phyloP scores from a whole-genome alignment of 768 basidiomycete species.

The Calocera cornea region DNA sequence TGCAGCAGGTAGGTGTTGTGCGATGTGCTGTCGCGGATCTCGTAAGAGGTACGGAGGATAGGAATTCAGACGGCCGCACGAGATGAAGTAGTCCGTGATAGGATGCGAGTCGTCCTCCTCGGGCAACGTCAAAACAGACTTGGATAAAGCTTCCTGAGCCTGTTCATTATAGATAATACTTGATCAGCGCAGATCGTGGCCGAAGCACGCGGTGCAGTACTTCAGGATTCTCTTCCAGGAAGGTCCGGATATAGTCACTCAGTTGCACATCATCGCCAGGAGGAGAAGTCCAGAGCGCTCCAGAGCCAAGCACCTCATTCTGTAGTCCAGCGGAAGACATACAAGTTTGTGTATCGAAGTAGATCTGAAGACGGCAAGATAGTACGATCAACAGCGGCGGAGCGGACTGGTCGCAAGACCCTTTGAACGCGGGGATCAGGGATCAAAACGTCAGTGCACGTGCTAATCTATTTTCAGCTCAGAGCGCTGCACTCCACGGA shows the following conservation, averaged over 20 bases:
- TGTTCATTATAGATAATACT: background rate
- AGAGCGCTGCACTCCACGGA: too few species aligned
- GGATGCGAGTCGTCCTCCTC: slow-evolving; percentile 34
- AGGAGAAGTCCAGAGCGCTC: background rate
- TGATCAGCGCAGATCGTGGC: background rate
- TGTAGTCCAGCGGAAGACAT: background rate
- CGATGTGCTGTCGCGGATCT: slow-evolving; percentile 32
- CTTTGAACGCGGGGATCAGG: too few species aligned
- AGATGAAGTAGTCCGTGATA: slow-evolving; percentile 44
- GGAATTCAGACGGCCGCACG: slow-evolving; percentile 16
- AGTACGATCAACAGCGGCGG: too few species aligned
- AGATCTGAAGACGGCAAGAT: too few species aligned
- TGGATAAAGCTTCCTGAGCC: background rate
- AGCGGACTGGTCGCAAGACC: too few species aligned
- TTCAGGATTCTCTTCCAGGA: background rate
- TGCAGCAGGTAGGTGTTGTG: slow-evolving; percentile 55
- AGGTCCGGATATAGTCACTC: background rate
- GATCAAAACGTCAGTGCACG: too few species aligned
- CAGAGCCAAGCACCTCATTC: background rate
- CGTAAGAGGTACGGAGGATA: background rate
- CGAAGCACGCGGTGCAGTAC: background rate
- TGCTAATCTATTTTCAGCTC: too few species aligned
- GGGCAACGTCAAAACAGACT: background rate
- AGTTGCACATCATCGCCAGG: background rate
- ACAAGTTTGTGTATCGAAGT: background rate